Base-by-base conservation (phyloP, 345 rosid species). In the Camelina sativa region DNA sequence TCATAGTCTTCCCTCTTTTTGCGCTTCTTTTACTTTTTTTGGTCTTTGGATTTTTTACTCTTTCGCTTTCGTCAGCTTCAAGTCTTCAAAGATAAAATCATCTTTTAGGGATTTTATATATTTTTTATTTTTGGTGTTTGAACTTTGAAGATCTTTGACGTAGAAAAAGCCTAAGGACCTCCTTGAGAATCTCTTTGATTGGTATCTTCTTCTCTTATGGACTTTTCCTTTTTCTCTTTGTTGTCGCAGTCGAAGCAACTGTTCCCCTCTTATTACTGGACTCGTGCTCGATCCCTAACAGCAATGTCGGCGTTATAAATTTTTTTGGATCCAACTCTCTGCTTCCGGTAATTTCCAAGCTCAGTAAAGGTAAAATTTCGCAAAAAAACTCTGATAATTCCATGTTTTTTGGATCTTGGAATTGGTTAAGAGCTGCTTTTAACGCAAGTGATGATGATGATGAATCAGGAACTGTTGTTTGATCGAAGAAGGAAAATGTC, bases 401-500 rank as follows among this genome's bases (percentile, higher is more conserved):
- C 74, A 43, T 3, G 28, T 20, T 23, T 62, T 55, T 13, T 38
- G 9, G 65, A 71, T 77, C 65, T 65, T 46, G 4, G 0, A 20
- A n/a, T 3, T 46, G 35, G 40, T 68, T 38, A 0, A 15, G 34
- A 73, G 53, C 22, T 58, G 9, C 2, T 8, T 1, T 28, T 67
- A 67, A 52, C 34, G 47, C 32, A 13, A 57, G 32, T 58, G 15
- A 25, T 41, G 48, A 69, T 37, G 37, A 7, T n/a, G n/a, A n/a
- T n/a, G 46, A 7, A 4, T 7, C 23, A 72, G 71, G 32, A 61
- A 41, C 30, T 6, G 10, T 13, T 5, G 19, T n/a, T 30, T 52
- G 19, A 16, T 82, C 69, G 44, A 12, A 56, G 56, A 22, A 58
- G 73, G 78, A 23, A 23, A 67, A 94, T 94, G 99, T 70, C 93